Base-by-base conservation (phyloP, 1,284 basidiomycete genomes). In the Marasmius sp. region DNA sequence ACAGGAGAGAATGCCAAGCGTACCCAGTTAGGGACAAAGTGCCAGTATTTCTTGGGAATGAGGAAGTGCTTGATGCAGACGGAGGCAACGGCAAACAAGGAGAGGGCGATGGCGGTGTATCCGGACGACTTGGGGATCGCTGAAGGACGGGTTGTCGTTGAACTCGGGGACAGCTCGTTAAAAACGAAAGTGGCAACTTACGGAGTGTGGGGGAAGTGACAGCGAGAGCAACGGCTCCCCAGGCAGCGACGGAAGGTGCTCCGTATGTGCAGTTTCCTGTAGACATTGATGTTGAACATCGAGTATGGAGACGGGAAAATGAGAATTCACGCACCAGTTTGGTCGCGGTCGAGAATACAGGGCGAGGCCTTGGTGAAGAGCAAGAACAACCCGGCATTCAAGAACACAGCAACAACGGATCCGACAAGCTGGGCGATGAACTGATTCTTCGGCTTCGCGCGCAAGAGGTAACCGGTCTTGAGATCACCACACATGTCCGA, bases 401-500 rank as follows among this genome's bases (percentile, higher is more conserved):
- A 74, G 77, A 87, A 86, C 52, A 86, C 75, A 11, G 86, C 80
- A 57, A 87, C 84, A 60, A 85, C 73, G 33, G 85, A 76, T 51
- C 86, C 86, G 60, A 74, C 75, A 6, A 86, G 73, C 74, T 88
- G 85, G 47, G 85, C 86, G 67, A 85, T 77, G 72, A 90, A 90
- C 75, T 90, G 86, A 70, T 84, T 84, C 63, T 76, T 78, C 20
- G 89, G 89, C 67, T 85, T 87, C 34, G 88, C 85, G 51, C 87
- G 79, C 12, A 90, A 79, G 60, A 91, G 80, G 72, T 89, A 88
- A 61, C 86, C 86, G 8, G 89, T 88, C 77, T 90, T 89, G 67
- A 91, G 74, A 68, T 91, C 89, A 62, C 87, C 84, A 63, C 86
- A 85, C 88, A 91, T 90, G 71, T 91, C 89, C 56, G 82, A 75